Conservation (phyloP, 371 early-diverging fungal genomes). For the Mucor velutinosus region DNA sequence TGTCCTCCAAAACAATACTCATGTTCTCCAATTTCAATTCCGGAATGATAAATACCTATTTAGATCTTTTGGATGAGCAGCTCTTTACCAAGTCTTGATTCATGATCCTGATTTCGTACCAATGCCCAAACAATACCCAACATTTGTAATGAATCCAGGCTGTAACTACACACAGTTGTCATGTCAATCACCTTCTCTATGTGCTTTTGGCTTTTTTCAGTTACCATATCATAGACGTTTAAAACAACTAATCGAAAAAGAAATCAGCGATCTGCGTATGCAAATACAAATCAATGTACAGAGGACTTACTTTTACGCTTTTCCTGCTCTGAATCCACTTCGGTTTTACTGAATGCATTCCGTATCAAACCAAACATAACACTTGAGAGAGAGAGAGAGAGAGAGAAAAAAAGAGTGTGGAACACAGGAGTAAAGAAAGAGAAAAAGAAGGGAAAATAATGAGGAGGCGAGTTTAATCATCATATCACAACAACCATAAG, state of each 20-base stretch:
- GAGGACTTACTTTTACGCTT: conserved; percentile 14
- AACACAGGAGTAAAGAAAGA: neutral
- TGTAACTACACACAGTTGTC: conserved; percentile 42
- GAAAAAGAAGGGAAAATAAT: neutral
- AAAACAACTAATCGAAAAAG: conserved; percentile 35
- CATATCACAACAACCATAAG: neutral
- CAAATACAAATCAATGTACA: neutral
- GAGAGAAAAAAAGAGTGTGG: neutral
- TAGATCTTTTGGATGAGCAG: neutral
- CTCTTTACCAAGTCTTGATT: neutral
- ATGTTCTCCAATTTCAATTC: conserved; percentile 61
- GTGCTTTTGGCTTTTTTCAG: neutral
- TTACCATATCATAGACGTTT: conserved; percentile 13
- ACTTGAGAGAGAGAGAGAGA: neutral
- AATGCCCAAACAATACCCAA: conserved; percentile 61
- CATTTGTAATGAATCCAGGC: conserved; percentile 53
- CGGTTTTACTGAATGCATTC: conserved; percentile 18
- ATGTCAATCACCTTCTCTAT: neutral
- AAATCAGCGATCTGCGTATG: neutral
- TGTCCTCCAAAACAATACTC: conserved; percentile 73
- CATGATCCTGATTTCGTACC: conserved; percentile 33
- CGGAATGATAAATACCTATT: conserved; percentile 67
- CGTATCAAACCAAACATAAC: conserved; percentile 17
- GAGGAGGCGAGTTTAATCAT: neutral
- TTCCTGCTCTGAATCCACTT: conserved; percentile 15